Base-by-base conservation (phyloP, 2,329 filamentous ascomycete species). In the Bertia moriformis region DNA sequence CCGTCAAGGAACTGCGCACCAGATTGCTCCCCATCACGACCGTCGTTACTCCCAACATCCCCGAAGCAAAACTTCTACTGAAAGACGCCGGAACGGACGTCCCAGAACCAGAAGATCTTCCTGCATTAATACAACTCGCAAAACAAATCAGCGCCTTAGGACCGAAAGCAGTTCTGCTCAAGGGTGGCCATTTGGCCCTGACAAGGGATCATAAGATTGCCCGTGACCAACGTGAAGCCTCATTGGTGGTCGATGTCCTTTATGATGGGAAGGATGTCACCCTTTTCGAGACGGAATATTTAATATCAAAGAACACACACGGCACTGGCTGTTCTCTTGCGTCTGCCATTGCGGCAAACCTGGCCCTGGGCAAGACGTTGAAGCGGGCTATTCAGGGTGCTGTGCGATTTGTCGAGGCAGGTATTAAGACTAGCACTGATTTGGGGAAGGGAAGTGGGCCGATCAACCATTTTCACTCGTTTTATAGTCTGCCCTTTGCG, bases 271-370 rank as follows among this genome's bases (percentile, higher is more conserved):
- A 35, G 32, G 17, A 10, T 18, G 32, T 7, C 32, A 35, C 32
- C 7, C 32, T 35, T 12, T 35, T 94, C 38, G 70, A 87, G 55
- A 83, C 75, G 29, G 66, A 68, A 3, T 95, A 82, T 52, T 67
- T 85, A 44, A 60, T 67, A 7, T 86, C 81, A 5, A 79, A 67
- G 43, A 89, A 89, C 52, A 96, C 89, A 0, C 91, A 98, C 51
- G 91, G 91, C 1, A 96, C 91, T 0, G 91, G 91, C 3, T 98
- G 91, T 53, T 93, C 87, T 7, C 69, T 96, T 43, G 91, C 91
- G 30, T 94, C 83, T 44, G 81, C 83, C 3, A 83, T 88, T 49
- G 77, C 83, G 2, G 79, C 78, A n/a, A 81, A 83, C 43, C 56
- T 88, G 4, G 68, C 80, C 13, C 69, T 63, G 39, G 78, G 76